Evolutionary conservation across 257 asterid species (phyloP).

Genomic region (Scutellaria galericulata): DNA sequence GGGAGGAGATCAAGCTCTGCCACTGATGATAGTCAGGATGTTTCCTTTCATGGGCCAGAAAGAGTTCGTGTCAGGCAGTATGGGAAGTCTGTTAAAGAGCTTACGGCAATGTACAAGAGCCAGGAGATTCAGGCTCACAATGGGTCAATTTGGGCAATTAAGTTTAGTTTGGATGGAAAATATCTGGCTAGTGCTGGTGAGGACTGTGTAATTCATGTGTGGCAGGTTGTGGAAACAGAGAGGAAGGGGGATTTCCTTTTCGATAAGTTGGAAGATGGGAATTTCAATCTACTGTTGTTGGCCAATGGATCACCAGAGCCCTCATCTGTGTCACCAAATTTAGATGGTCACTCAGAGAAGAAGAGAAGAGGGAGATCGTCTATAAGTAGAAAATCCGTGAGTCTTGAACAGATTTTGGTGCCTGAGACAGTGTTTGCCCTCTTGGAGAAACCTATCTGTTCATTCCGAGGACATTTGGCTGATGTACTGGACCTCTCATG

Average conservation of each 20-base stretch:
- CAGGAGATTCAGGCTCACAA: conserved; percentile 94
- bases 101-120: conserved; percentile 80
- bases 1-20: conserved; percentile 99
- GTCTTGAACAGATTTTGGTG: conserved; percentile 79
- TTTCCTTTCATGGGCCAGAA: conserved; percentile 84
- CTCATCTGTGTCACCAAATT: conserved; percentile 66
- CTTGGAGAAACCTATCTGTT: conserved; percentile 79
- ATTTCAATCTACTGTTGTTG: conserved; percentile 66
- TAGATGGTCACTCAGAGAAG: conserved; percentile 75
- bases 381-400: conserved; percentile 76
- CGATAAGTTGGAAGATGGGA: conserved; percentile 86
- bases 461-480: conserved; percentile 84
- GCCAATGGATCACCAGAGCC: conserved; percentile 89
- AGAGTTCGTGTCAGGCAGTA: conserved; percentile 83
- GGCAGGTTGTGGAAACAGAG: conserved; percentile 88
- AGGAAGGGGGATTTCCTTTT: conserved; percentile 79
- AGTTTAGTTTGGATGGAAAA: conserved; percentile 94
- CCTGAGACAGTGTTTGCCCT: conserved; percentile 85
- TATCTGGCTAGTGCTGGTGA: conserved; percentile 99
- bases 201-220: conserved; percentile 92
- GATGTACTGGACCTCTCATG: conserved; percentile 95
- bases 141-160: conserved; percentile 96
- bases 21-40: conserved; percentile 96
- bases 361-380: conserved; percentile 89
- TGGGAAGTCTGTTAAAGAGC: conserved; percentile 89